Base-by-base conservation (phyloP, 805 yeast genomes). In the Myxozyma udenii region DNA sequence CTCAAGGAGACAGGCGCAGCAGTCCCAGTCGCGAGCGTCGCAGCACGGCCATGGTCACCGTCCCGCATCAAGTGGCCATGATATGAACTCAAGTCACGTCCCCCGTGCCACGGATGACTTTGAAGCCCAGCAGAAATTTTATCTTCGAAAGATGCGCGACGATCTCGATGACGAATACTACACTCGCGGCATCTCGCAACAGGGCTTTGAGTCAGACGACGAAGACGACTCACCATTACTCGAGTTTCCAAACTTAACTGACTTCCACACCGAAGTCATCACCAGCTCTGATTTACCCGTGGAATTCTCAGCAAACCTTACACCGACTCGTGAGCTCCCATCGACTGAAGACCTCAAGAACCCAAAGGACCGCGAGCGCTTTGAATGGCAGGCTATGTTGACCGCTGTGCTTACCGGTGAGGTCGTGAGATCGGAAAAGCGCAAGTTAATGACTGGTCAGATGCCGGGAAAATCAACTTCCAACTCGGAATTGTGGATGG, bases 341-440 rank as follows among this genome's bases (percentile, higher is more conserved):
- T 53, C 54, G 5, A 59, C 57, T 5, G 56, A 47, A 3, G 67
- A 65, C 19, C 53, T 66, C 16, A 63, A 64, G 37, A 63, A 59
- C 26, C 65, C 68, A 1, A 69, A 69, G 21, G 62, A 64, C 47
- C 55, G 81, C 9, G 97, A 89, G 64, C 76, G 98, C 44, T 72
- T 90, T 11, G 96, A 89, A 69, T 93, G 98, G 98, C 98, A 93
- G 68, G 79, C 91, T 0, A 88, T 93, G 95, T 74, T 93, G 44
- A 78, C 86, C 9, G 78, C 89, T 2, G 98, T 93, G 2, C 77
- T 93, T 32, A 91, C 95, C 2, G 98, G 98, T 61, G 98, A 93
- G 68, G 95, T 93, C 48, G 89, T 93, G 19, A 79, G 84, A 32
- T 84, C 91, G 11, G 98, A 93, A 64, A 93, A 91, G 69, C 60